Evolutionary conservation across 1,284 basidiomycete genomes (phyloP).

Genomic region (Leccinum angustisporum): DNA sequence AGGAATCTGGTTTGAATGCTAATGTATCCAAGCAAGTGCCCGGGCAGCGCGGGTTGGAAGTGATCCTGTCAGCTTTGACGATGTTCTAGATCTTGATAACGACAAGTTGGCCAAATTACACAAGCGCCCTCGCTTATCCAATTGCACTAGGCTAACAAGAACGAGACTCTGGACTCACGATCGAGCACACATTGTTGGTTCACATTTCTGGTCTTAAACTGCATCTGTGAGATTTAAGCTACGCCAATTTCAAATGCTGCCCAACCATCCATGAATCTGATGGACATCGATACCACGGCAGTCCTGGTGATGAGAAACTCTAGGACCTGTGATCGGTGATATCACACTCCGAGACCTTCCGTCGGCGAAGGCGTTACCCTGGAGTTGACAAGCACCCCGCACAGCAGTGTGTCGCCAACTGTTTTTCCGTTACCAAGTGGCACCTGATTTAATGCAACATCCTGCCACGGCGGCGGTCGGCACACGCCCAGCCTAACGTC

Average conservation of each 20-base stretch:
- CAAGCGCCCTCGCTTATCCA: background rate
- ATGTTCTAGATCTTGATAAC: background rate
- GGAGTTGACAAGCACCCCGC: constrained; percentile 1
- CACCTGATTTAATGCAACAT: background rate
- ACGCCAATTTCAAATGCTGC: constrained; percentile 55
- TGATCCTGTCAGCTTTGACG: background rate
- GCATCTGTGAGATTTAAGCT: constrained; percentile 76
- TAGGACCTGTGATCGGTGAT: background rate
- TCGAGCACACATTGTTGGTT: background rate
- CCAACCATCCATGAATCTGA: constrained; percentile 31
- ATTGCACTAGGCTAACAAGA: background rate
- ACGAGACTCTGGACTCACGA: background rate
- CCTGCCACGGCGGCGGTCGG: background rate
- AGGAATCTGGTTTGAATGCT: background rate
- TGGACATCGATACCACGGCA: background rate
- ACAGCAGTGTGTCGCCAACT: background rate
- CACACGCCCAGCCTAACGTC: background rate
- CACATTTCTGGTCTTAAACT: constrained; percentile 46
- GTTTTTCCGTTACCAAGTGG: background rate
- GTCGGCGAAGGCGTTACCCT: constrained; percentile 1
- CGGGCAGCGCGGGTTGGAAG: background rate
- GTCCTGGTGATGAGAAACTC: background rate
- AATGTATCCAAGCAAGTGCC: background rate
- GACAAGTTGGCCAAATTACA: background rate
- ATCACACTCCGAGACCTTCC: background rate